These are phyloP conservation scores for Moniliella sp. DNA, from an alignment of 1,284 basidiomycete genomes.

Conservation along the genomic window DNA sequence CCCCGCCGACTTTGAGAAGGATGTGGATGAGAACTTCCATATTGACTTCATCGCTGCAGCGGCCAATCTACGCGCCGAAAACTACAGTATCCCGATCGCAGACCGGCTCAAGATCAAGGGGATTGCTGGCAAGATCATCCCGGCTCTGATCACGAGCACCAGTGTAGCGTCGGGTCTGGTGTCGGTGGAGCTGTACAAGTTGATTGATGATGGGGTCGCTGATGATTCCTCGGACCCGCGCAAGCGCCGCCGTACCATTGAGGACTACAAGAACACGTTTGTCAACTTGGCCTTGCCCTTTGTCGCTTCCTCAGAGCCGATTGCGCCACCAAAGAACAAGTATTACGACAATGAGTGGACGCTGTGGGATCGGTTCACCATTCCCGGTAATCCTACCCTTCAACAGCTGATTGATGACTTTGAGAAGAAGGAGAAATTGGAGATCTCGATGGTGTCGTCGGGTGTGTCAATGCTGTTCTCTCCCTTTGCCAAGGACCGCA, in stretches of 20 bases:
- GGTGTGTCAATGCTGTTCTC: conserved; percentile 97
- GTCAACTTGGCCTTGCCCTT: conserved; percentile 92
- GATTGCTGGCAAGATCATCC: conserved; percentile 98
- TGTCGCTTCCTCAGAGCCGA: conserved; percentile 96
- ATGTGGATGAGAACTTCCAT: conserved; percentile 91
- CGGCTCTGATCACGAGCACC: conserved; percentile 94
- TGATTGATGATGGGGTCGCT: too few species aligned
- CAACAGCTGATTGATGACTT: conserved; percentile 69
- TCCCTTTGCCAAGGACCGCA: conserved; percentile 24
- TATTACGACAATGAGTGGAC: conserved; percentile 12
- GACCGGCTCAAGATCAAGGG: conserved; percentile 90
- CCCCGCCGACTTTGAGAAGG: conserved; percentile 96
- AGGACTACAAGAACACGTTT: conserved; percentile 90
- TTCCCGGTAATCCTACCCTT: conserved; percentile 69
- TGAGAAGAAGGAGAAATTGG: conserved; percentile 61
- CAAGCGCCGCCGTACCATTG: conserved; percentile 45
- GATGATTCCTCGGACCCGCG: too few species aligned
- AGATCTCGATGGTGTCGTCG: conserved; percentile 83
- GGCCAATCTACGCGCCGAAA: conserved; percentile 84
- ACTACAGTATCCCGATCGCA: conserved; percentile 72
- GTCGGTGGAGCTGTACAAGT: conserved; percentile 76
- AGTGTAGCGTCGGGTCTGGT: conserved; percentile 82
- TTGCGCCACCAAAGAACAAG: conserved; percentile 44
- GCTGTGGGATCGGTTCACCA: conserved; percentile 53
- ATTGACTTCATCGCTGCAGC: conserved; percentile 98